These are phyloP conservation scores for Phaffia rhodozyma DNA, from an alignment of 1,284 basidiomycete species.

Conservation along the genomic window DNA sequence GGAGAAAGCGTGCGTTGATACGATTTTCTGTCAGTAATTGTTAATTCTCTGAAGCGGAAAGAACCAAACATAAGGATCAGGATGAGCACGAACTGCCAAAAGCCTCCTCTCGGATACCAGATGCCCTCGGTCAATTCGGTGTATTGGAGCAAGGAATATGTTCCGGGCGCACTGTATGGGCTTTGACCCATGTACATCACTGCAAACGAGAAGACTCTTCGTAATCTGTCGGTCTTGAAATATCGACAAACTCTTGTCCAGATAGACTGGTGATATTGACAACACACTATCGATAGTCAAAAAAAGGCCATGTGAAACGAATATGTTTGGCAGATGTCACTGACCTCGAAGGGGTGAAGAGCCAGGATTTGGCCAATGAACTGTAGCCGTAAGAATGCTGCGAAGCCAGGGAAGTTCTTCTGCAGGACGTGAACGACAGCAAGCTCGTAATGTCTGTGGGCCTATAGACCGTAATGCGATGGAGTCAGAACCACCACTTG, in stretches of 20 bases:
- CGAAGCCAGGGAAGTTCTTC: conserved; percentile 37
- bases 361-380: conserved; percentile 36
- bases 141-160: conserved; percentile 43
- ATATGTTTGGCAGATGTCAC: conserved; percentile 7
- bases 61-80: not conserved
- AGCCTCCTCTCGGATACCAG: conserved; percentile 44
- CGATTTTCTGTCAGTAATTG: not conserved
- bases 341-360: conserved; percentile 31
- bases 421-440: conserved; percentile 37
- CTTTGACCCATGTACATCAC: conserved; percentile 36
- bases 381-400: conserved; percentile 36
- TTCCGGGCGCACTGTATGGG: conserved; percentile 43
- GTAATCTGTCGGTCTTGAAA: conserved; percentile 41
- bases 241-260: conserved; percentile 35
- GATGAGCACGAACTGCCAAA: conserved; percentile 28
- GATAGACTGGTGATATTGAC: conserved; percentile 21
- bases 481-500: not conserved
- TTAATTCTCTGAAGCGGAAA: too few species aligned
- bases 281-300: not conserved
- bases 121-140: conserved; percentile 44
- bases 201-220: conserved; percentile 39
- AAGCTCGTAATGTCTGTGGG: conserved; percentile 38
- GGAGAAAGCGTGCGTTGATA: not conserved
- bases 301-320: conserved; percentile 17
- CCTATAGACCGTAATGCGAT: conserved; percentile 30